A percentile compares a stretch with the other conserved stretches of the same genome.
Conservation (phyloP, 768 basidiomycete species). For the Pholiota conissans region DNA sequence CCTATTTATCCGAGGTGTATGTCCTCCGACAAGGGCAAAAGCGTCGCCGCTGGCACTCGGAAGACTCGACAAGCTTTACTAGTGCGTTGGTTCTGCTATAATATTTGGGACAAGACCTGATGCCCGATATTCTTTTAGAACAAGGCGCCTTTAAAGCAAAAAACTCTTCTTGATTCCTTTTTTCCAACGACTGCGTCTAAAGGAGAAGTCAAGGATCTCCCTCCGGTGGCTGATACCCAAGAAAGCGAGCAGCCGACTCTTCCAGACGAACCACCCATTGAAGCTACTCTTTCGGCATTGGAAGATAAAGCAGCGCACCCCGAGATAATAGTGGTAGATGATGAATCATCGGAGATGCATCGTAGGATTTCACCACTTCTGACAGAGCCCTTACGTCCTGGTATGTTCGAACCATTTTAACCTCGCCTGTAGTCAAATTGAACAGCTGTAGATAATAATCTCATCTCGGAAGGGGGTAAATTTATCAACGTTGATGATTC, state of each 20-base stretch:
- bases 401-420: not conserved
- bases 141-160: slow-evolving; percentile 28
- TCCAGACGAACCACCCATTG: not conserved
- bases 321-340: not conserved
- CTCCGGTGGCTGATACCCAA: not conserved
- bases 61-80: not conserved
- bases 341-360: not conserved
- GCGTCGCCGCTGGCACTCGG: not conserved
- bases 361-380: not conserved
- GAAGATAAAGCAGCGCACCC: not conserved
- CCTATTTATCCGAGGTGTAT: not conserved
- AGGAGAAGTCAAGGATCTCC: not conserved
- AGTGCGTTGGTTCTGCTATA: not conserved
- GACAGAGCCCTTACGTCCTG: not conserved
- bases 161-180: slow-evolving; percentile 34
- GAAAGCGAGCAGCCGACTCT: not conserved
- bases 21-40: not conserved
- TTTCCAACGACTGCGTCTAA: slow-evolving; percentile 5
- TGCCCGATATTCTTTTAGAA: not conserved
- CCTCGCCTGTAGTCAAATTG: not conserved
- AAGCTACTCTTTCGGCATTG: not conserved
- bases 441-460: not conserved
- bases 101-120: not conserved
- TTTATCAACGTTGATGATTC: not conserved
- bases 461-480: not conserved